Evolutionary conservation across 192 early-diverging fungal genomes (phyloP), one percentile per base, ranked within the genome.

Genomic region (Coemansia aciculifera): DNA sequence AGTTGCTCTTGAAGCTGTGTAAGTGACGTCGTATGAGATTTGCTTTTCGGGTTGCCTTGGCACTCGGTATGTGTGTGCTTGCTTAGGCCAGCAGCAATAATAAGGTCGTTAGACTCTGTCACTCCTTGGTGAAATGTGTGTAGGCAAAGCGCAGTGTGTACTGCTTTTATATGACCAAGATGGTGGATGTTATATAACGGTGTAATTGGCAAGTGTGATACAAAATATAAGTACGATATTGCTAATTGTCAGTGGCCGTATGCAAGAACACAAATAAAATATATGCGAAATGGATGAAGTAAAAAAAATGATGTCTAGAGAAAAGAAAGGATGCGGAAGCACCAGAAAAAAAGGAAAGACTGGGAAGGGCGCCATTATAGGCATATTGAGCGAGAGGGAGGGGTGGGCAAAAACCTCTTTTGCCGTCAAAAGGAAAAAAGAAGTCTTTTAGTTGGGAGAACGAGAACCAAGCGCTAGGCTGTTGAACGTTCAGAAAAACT

Each of bases 391-490:
- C n/a, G 44, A n/a, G 44, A n/a, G 44, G 13, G 17, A n/a, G 3
- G 10, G 15, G 40, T 15, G 15, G 15, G 15, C 9, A 42, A 42
- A 42, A 42, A 6, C 40, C 40, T 9, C 10, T 42, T 42, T 42
- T 15, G 13, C 0, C 40, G 40, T 2, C 12, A 64, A 42, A 46
- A 68, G 49, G 23, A 32, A 56, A 36, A 49, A 67, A 34, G 23
- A 6, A 34, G 8, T 27, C 23, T 62, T 62, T 63, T 74, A 67
- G 48, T 59, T 73, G 60, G 38, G 24, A 62, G 39, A 40, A 61
- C 36, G 34, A 61, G 40, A 40, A 3, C 48, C 9, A 23, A 19
- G 48, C 48, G 8, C 21, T 23, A 24, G 21, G 48, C n/a, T 9
- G 48, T 13, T 13, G 39, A 10, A 13, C 39, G 11, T 40, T 40